Evolutionary conservation across 2,329 filamentous ascomycete species (phyloP).

Genomic region (Pochonia chlamydosporia): DNA sequence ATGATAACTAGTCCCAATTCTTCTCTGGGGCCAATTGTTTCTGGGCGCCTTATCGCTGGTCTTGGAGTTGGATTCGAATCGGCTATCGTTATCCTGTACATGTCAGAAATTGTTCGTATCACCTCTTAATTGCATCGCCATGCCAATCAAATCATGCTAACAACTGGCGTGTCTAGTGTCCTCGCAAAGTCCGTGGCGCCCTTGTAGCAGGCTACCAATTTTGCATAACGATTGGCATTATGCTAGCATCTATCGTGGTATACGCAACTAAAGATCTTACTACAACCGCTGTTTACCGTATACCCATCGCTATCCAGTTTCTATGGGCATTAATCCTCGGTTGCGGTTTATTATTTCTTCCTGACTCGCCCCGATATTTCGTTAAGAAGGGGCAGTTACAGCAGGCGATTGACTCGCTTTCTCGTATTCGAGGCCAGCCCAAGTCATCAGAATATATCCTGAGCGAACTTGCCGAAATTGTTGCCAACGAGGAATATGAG

Average conservation of each 20-base stretch:
- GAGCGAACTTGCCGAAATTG: conserved; percentile 77
- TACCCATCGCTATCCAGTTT: conserved; percentile 76
- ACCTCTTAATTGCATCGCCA: not conserved
- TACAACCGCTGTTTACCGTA: conserved; percentile 67
- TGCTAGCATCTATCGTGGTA: conserved; percentile 68
- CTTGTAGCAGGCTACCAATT: conserved; percentile 81
- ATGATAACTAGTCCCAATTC: conserved; percentile 42
- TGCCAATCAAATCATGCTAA: conserved; percentile 6
- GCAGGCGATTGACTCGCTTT: conserved; percentile 55
- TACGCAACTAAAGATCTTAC: conserved; percentile 60
- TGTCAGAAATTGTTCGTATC: conserved; percentile 66
- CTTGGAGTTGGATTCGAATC: conserved; percentile 77
- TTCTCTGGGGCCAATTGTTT: conserved; percentile 57
- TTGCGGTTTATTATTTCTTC: conserved; percentile 66
- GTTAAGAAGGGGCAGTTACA: conserved; percentile 71
- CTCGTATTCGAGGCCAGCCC: conserved; percentile 68
- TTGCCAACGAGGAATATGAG: conserved; percentile 88
- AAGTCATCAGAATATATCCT: conserved; percentile 68
- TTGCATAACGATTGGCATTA: conserved; percentile 73
- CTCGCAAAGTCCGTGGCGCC: conserved; percentile 68
- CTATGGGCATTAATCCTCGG: conserved; percentile 73
- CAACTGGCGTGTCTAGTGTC: no score
- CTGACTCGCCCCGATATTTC: conserved; percentile 80
- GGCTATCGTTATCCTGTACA: conserved; percentile 77
- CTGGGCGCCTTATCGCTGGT: conserved; percentile 70